phyloP scores from a whole-genome alignment of 129 eudicot species.

The Gnaphalium uliginosum region DNA sequence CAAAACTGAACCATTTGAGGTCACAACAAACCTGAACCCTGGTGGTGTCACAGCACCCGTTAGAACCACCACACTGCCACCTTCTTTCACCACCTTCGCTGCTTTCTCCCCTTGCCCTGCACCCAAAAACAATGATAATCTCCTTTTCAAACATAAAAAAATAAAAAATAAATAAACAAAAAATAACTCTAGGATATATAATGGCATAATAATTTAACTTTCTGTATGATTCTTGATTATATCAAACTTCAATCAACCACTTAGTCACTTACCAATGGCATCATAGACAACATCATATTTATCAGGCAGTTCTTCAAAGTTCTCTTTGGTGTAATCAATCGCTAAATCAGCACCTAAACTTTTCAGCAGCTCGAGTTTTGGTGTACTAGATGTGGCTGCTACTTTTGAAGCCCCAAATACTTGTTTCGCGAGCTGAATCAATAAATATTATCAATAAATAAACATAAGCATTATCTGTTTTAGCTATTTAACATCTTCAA shows the following conservation, averaged over 20 bases:
- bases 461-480: background rate
- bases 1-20: constrained; percentile 34
- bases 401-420: constrained; percentile 45
- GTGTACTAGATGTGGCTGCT: constrained; percentile 42
- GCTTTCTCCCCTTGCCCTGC: constrained; percentile 48
- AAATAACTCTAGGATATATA: background rate
- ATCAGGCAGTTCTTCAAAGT: constrained; percentile 44
- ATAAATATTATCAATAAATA: constrained; percentile 14
- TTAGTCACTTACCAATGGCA: constrained; percentile 32
- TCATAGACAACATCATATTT: constrained; percentile 46
- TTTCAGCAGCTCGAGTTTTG: constrained; percentile 38
- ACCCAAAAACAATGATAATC: constrained; percentile 11
- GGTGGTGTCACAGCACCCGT: constrained; percentile 42
- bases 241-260: background rate
- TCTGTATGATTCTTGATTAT: constrained; percentile 19
- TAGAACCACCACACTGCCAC: constrained; percentile 41
- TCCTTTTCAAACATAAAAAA: background rate
- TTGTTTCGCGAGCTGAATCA: constrained; percentile 39
- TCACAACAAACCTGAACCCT: constrained; percentile 42
- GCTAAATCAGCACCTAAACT: constrained; percentile 49
- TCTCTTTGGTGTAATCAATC: constrained; percentile 44
- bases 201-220: background rate
- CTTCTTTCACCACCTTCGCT: constrained; percentile 42
- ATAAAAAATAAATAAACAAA: too few species aligned
- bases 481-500: background rate